Conservation (phyloP, 2,329 filamentous ascomycete genomes). For the Hymenoscyphus linearis region DNA sequence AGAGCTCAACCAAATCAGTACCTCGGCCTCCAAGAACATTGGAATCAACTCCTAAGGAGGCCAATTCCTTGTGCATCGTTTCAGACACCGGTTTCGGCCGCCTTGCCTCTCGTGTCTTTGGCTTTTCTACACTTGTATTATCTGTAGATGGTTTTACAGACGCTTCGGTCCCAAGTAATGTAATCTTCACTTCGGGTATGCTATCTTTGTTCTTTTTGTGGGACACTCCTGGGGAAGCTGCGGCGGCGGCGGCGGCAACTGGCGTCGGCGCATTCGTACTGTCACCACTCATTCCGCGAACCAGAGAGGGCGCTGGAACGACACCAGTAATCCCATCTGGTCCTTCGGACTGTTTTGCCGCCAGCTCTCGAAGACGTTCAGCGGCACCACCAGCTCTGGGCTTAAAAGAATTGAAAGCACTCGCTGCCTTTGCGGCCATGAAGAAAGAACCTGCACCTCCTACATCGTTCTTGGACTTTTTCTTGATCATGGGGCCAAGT, state of each 20-base stretch:
- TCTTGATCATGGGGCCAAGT: slow-evolving; percentile 85
- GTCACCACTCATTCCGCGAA: slow-evolving; percentile 38
- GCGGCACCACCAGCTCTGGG: slow-evolving; percentile 82
- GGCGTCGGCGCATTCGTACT: slow-evolving; percentile 30
- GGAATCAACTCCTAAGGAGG: slow-evolving; percentile 66
- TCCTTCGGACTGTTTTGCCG: slow-evolving; percentile 55
- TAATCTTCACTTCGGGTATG: slow-evolving; percentile 55
- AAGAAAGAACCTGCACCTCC: slow-evolving; percentile 70
- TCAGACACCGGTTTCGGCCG: slow-evolving; percentile 30
- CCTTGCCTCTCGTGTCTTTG: slow-evolving; percentile 27
- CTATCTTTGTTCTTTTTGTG: slow-evolving; percentile 22
- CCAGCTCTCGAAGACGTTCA: slow-evolving; percentile 59
- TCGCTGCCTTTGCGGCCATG: slow-evolving; percentile 71
- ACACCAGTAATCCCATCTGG: slow-evolving; percentile 88
- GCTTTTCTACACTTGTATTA: slow-evolving; percentile 26
- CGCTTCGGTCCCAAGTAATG: slow-evolving; percentile 41
- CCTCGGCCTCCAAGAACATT: slow-evolving; percentile 70
- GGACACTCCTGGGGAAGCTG: slow-evolving; percentile 4
- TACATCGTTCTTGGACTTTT: slow-evolving; percentile 66
- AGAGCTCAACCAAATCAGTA: slow-evolving; percentile 72
- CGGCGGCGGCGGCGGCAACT: slow-evolving; percentile 16
- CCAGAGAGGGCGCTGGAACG: slow-evolving; percentile 66
- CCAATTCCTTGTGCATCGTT: slow-evolving; percentile 31
- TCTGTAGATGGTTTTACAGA: slow-evolving; percentile 33
- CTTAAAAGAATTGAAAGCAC: slow-evolving; percentile 61